Conservation (phyloP, 345 rosid genomes). For the Euphorbia peplus region DNA sequence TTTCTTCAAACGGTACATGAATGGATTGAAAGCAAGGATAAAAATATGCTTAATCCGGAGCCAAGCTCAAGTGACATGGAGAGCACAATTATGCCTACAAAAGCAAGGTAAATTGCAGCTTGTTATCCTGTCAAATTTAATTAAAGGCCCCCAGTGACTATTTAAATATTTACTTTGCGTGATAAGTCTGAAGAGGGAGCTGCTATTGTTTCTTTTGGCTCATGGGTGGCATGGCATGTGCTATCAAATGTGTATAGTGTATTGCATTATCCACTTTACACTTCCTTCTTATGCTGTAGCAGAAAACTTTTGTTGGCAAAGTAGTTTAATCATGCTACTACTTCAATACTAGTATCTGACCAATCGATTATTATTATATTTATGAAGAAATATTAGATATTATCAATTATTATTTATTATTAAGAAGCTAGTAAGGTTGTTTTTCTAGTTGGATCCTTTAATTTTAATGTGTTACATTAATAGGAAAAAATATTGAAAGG, state of each 20-base stretch:
- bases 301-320: neutral
- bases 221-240: too few species aligned
- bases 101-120: conserved; percentile 31
- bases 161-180: neutral
- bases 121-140: conserved; percentile 12
- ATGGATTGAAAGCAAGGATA: conserved; percentile 33
- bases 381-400: neutral
- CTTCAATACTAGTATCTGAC: neutral
- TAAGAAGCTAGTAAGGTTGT: neutral
- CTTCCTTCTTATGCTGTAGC: neutral
- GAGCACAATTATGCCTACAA: conserved; percentile 21
- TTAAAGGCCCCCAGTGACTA: conserved; percentile 11
- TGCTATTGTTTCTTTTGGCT: too few species aligned
- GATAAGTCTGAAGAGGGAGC: neutral
- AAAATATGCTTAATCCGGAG: conserved; percentile 20
- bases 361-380: neutral
- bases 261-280: neutral
- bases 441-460: neutral
- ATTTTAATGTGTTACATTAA: neutral
- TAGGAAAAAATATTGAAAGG: neutral
- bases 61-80: conserved; percentile 24
- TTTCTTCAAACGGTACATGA: conserved; percentile 37
- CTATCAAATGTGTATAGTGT: too few species aligned
- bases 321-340: neutral
- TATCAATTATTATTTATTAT: too few species aligned